phyloP scores from a whole-genome alignment of 2,329 filamentous ascomycete genomes.

The Aspergillus sp. region DNA sequence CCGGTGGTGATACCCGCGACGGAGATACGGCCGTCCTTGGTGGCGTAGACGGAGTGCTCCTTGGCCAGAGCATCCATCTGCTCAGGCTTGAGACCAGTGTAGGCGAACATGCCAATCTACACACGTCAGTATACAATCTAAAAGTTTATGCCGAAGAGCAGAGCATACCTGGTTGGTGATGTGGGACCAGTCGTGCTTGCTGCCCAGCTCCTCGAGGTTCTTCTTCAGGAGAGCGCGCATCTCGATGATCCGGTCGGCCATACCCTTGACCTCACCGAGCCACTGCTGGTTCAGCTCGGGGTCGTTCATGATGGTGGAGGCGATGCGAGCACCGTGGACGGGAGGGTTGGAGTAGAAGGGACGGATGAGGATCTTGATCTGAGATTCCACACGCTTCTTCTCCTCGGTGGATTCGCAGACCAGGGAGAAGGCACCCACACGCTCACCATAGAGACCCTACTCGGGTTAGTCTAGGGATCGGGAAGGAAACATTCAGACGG shows the following conservation, averaged over 20 bases:
- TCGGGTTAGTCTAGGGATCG: neutral
- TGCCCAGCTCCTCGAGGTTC: slow-evolving; percentile 91
- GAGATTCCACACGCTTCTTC: slow-evolving; percentile 93
- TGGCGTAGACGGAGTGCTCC: slow-evolving; percentile 97
- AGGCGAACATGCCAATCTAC: slow-evolving; percentile 97
- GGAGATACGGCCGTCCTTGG: slow-evolving; percentile 63
- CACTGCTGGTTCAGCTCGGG: slow-evolving; percentile 84
- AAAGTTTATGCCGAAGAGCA: neutral
- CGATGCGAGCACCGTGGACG: slow-evolving; percentile 92
- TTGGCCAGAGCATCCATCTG: slow-evolving; percentile 90
- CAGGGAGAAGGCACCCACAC: slow-evolving; percentile 93
- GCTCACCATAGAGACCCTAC: slow-evolving; percentile 94
- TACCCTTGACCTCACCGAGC: slow-evolving; percentile 94
- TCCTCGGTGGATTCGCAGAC: slow-evolving; percentile 81
- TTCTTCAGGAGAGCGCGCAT: slow-evolving; percentile 94
- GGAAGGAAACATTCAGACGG: neutral
- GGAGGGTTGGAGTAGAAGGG: slow-evolving; percentile 98
- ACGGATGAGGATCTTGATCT: slow-evolving; percentile 97
- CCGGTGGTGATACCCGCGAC: slow-evolving; percentile 49
- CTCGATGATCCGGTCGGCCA: slow-evolving; percentile 98
- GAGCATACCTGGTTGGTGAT: slow-evolving; percentile 74
- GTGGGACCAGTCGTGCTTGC: slow-evolving; percentile 97
- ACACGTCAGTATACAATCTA: neutral
- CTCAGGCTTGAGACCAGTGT: slow-evolving; percentile 85
- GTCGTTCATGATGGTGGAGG: slow-evolving; percentile 86